Conservation (phyloP, 2,329 filamentous ascomycete species). For the Metarhizium humberi region DNA sequence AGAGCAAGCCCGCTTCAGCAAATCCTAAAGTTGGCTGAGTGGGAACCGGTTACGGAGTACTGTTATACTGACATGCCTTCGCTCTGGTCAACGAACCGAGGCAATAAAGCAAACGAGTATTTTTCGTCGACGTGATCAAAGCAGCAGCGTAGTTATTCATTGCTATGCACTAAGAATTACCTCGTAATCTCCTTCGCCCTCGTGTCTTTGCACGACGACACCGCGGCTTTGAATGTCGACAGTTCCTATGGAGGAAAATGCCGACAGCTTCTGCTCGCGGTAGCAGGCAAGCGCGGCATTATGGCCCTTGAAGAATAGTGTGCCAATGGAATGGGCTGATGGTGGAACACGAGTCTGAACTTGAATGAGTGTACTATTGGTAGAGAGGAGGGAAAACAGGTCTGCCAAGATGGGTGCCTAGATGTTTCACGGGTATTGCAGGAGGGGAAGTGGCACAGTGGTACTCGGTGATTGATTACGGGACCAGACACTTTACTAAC, state of each 20-base stretch:
- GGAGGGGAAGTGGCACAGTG: too few relatives aligned
- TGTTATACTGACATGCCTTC: too few relatives aligned
- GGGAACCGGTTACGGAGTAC: too few relatives aligned
- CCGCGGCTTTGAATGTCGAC: neutral
- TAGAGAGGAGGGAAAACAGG: slow-evolving; percentile 10
- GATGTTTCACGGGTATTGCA: too few relatives aligned
- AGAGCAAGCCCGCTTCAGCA: too few relatives aligned
- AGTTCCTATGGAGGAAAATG: slow-evolving; percentile 9
- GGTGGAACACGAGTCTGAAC: slow-evolving; percentile 17
- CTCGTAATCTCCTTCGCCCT: too few relatives aligned
- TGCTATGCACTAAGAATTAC: rapidly evolving
- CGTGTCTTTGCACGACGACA: too few relatives aligned
- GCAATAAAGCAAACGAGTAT: too few relatives aligned
- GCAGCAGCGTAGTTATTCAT: too few relatives aligned
- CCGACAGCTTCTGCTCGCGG: slow-evolving; percentile 12
- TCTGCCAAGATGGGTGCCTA: slow-evolving; percentile 9
- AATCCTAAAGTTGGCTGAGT: too few relatives aligned
- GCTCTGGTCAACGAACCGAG: too few relatives aligned
- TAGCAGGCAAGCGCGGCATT: slow-evolving; percentile 10
- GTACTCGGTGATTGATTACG: neutral
- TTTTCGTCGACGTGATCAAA: too few relatives aligned
- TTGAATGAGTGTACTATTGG: slow-evolving; percentile 14
- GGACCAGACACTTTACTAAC: slow-evolving; percentile 14
- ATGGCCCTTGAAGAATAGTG: slow-evolving; percentile 14
- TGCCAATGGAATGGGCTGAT: slow-evolving; percentile 8